A percentile compares a stretch with the other conserved stretches of the same genome.
phyloP scores from a whole-genome alignment of 2,329 filamentous ascomycete genomes.

The Blastomyces emzantsi region DNA sequence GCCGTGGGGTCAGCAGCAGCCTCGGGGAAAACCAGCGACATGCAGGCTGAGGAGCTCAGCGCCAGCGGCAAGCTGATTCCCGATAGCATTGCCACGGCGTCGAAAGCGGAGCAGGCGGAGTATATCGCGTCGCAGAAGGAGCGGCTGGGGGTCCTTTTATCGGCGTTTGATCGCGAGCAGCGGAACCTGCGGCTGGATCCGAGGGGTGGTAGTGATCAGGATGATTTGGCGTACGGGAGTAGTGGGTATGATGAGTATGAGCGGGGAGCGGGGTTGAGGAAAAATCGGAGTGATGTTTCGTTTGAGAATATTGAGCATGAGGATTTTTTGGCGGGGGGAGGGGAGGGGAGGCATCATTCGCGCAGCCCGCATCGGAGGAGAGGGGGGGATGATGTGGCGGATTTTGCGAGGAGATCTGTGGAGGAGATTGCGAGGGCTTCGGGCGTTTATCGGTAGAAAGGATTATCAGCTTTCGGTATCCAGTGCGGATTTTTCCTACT shows the following conservation, averaged over 20 bases:
- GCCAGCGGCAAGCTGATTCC: slow-evolving; percentile 60
- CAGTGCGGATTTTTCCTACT: not conserved
- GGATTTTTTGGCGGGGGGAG: not conserved
- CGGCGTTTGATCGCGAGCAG: slow-evolving; percentile 72
- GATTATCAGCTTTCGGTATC: not conserved
- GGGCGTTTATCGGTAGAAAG: slow-evolving; percentile 7
- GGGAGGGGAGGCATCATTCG: not conserved
- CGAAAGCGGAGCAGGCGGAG: slow-evolving; percentile 55
- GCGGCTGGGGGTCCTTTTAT: slow-evolving; percentile 62
- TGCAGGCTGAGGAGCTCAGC: slow-evolving; percentile 44
- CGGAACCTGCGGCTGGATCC: slow-evolving; percentile 42
- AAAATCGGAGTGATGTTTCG: slow-evolving; percentile 76
- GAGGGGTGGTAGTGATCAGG: slow-evolving; percentile 20
- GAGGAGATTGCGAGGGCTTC: slow-evolving; percentile 11
- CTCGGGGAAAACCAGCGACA: slow-evolving; percentile 28
- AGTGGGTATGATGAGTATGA: slow-evolving; percentile 22
- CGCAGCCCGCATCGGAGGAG: slow-evolving; percentile 1
- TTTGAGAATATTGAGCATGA: slow-evolving; percentile 79
- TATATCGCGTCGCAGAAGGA: slow-evolving; percentile 76
- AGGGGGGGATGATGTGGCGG: not conserved
- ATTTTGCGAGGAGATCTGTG: slow-evolving; percentile 10
- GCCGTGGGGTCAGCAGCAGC: slow-evolving; percentile 57
- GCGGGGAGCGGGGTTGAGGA: slow-evolving; percentile 46
- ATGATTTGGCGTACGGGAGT: slow-evolving; percentile 36
- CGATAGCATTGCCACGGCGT: slow-evolving; percentile 52